Base-by-base conservation (phyloP, 805 yeast genomes). In the Metschnikowia chrysomelidarum region DNA sequence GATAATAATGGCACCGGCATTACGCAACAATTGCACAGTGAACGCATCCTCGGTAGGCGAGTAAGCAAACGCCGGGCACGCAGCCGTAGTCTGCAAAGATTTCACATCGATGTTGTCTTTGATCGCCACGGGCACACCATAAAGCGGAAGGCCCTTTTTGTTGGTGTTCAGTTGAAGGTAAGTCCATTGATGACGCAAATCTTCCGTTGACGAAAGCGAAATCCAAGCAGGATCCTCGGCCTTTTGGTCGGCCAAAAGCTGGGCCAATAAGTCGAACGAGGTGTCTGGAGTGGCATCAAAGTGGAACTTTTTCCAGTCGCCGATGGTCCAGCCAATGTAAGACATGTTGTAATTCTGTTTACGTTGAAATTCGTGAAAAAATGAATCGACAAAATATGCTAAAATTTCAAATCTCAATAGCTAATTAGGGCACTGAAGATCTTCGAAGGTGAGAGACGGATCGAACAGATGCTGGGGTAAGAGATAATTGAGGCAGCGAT, bases 81-180 rank as follows among this genome's bases (percentile, higher is more conserved):
- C 98, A 11, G 95, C 98, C 1, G 98, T 91, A 8, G 98, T 93
- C 19, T 76, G 70, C 46, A 86, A 75, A 4, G 83, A 85, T 45
- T 73, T 75, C 16, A 76, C 97, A 56, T 91, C 98, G 42, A 91
- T 93, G 60, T 93, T 91, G 61, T 91, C 98, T 60, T 91, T 91
- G 29, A 91, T 77, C 11, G 96, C 98, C 28, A 87, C 75, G 1
- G 98, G 98, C 3, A 93, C 98, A 59, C 98, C 98, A 54, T 80
- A 91, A 18, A 91, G 71, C 11, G 87, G 86, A 26, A 85, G 61
- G 0, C 55, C 40, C n/a, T 53, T 44, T 50, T 76, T 82, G 54
- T 77, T 56, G 14, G 74, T 62, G 52, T 73, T 75, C 11, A 85
- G 73, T 53, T 82, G 87, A 28, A 89, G 65, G 24, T 79, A 75